Conservation (phyloP, 257 asterid species). For the Nicotiana tabacum region DNA sequence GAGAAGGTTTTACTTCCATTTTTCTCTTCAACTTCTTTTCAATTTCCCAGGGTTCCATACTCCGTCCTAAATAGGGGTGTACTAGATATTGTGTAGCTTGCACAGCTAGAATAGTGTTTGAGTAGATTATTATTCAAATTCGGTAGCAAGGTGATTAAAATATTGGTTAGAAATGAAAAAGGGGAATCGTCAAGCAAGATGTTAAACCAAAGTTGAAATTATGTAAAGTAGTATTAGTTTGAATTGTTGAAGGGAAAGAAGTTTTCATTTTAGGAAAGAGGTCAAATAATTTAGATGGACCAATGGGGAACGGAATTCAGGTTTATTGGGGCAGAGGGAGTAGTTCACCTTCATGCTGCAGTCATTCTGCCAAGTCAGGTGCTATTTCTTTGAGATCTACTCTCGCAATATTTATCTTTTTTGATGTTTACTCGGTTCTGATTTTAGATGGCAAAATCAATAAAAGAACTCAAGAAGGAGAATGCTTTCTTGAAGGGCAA, state of each 20-base stretch:
- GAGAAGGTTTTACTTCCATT: conserved; percentile 60
- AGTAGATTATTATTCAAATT: background rate
- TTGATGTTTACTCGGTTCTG: background rate
- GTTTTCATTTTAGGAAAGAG: background rate
- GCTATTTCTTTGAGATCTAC: background rate
- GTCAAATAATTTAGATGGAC: background rate
- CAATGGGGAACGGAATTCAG: background rate
- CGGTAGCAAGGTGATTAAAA: background rate
- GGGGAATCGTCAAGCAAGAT: background rate
- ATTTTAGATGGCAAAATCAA: conserved; percentile 82
- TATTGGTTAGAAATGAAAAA: background rate
- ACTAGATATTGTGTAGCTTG: background rate
- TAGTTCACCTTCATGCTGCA: background rate
- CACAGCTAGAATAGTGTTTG: background rate
- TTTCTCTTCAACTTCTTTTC: conserved; percentile 3
- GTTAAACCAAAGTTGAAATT: background rate
- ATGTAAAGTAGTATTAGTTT: background rate
- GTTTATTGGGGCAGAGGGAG: background rate
- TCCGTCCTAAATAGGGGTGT: background rate
- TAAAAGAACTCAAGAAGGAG: conserved; percentile 88
- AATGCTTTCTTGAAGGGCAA: conserved; percentile 77
- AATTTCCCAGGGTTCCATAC: background rate
- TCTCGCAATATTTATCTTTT: background rate
- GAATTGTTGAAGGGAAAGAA: background rate
- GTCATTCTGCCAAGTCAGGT: background rate